Percentiles rank a stretch among this genome's conserved stretches.
phyloP scores from a whole-genome alignment of 2,329 filamentous ascomycete species.

The Pseudogymnoascus sp. region DNA sequence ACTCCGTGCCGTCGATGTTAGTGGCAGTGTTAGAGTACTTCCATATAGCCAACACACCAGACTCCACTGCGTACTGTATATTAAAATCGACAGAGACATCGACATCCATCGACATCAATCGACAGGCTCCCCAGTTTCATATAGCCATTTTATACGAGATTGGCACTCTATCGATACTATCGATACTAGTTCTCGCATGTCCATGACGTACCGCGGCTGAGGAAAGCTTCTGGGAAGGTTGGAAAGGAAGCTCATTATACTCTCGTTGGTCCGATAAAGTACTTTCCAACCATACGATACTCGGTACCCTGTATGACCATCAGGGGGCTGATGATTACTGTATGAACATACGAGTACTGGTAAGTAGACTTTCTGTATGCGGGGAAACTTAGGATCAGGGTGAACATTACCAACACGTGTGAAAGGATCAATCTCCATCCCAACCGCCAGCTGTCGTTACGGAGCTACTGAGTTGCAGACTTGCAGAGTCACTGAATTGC shows the following conservation, averaged over 20 bases:
- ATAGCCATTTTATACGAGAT: neutral
- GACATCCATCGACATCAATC: neutral
- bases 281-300: neutral
- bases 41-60: neutral
- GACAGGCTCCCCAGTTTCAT: neutral
- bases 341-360: neutral
- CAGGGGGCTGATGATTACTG: conserved; percentile 2
- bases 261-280: neutral
- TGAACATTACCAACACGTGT: neutral
- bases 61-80: neutral
- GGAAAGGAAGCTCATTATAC: neutral
- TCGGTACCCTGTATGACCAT: neutral
- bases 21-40: neutral
- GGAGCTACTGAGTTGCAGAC: neutral
- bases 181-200: neutral
- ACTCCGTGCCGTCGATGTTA: neutral
- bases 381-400: neutral
- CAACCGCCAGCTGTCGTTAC: conserved; percentile 1
- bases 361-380: neutral
- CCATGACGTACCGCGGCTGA: neutral
- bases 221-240: neutral
- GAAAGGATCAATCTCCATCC: neutral
- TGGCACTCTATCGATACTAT: neutral
- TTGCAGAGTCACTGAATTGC: neutral
- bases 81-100: neutral